Evolutionary conservation across 2,329 filamentous ascomycete genomes (phyloP).

Genomic region (Daldinia eschscholtzii): DNA sequence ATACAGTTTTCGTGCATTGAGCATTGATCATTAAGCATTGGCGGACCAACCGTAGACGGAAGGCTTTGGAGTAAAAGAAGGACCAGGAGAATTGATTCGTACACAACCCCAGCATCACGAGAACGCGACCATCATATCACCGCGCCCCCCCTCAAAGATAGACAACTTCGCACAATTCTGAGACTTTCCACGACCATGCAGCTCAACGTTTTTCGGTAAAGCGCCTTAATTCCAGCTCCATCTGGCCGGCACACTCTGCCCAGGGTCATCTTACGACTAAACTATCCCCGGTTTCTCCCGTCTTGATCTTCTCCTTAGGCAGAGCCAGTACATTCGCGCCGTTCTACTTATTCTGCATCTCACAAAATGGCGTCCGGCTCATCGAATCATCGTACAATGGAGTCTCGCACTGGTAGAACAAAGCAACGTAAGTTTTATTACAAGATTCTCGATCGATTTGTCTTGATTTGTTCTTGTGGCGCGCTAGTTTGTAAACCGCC

Average conservation of each 20-base stretch:
- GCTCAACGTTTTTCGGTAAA: slow-evolving; percentile 53
- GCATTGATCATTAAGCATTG: slow-evolving; percentile 35
- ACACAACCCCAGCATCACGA: slow-evolving; percentile 35
- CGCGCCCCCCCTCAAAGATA: slow-evolving; percentile 18
- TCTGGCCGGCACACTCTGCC: slow-evolving; percentile 48
- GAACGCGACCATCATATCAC: slow-evolving; percentile 30
- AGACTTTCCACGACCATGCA: slow-evolving; percentile 51
- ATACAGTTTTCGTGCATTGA: slow-evolving; percentile 36
- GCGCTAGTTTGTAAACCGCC: slow-evolving; percentile 46
- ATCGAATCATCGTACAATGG: slow-evolving; percentile 67
- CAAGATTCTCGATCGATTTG: slow-evolving; percentile 35
- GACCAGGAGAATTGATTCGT: slow-evolving; percentile 22
- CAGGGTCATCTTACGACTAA: slow-evolving; percentile 27
- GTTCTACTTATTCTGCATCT: slow-evolving; percentile 35
- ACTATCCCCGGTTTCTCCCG: slow-evolving; percentile 22
- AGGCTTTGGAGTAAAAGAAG: slow-evolving; percentile 16
- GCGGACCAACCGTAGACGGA: slow-evolving; percentile 29
- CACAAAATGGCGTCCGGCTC: slow-evolving; percentile 51
- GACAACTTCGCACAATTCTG: slow-evolving; percentile 37
- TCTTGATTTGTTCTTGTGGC: slow-evolving; percentile 43
- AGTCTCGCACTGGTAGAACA: slow-evolving; percentile 80
- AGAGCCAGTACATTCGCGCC: slow-evolving; percentile 26
- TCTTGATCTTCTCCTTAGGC: slow-evolving; percentile 33
- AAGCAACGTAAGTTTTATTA: slow-evolving; percentile 79
- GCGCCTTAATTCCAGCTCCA: slow-evolving; percentile 49